Conservation (phyloP, 2,329 filamentous ascomycete species). For the Diaporthe batatas region DNA sequence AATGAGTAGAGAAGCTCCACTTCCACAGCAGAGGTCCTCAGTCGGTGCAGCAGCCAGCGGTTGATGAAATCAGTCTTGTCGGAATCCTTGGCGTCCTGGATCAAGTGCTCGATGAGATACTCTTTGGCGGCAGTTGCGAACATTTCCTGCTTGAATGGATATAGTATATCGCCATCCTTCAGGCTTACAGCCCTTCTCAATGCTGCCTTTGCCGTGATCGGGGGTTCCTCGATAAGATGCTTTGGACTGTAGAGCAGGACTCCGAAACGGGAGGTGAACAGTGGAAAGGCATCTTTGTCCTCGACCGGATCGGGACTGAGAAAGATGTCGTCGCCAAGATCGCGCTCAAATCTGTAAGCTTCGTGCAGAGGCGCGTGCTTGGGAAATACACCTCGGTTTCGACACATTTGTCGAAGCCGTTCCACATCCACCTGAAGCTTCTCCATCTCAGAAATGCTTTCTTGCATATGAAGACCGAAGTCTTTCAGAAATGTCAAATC, state of each 20-base stretch:
- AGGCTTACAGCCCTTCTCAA: constrained; percentile 55
- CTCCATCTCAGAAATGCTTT: constrained; percentile 52
- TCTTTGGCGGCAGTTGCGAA: constrained; percentile 62
- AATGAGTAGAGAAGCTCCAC: constrained; percentile 58
- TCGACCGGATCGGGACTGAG: constrained; percentile 50
- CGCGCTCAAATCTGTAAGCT: constrained; percentile 56
- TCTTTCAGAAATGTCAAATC: constrained; percentile 60
- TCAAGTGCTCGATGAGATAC: constrained; percentile 59
- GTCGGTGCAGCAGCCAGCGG: constrained; percentile 66
- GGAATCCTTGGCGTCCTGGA: constrained; percentile 53
- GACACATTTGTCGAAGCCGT: constrained; percentile 56
- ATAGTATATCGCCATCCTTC: constrained; percentile 43
- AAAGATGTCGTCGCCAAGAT: constrained; percentile 56
- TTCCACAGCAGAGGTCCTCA: constrained; percentile 62
- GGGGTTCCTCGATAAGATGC: constrained; percentile 56
- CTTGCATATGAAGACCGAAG: constrained; percentile 54
- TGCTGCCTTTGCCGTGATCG: constrained; percentile 57
- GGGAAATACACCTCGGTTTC: constrained; percentile 57
- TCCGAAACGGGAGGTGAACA: constrained; percentile 59
- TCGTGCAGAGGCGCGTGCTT: constrained; percentile 56
- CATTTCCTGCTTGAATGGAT: constrained; percentile 52
- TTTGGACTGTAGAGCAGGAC: constrained; percentile 63
- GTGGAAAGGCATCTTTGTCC: constrained; percentile 42
- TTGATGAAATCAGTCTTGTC: constrained; percentile 62
- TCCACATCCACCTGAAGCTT: constrained; percentile 52